phyloP scores from a whole-genome alignment of 495 filamentous ascomycete genomes.

The Aspergillus sclerotioniger region DNA sequence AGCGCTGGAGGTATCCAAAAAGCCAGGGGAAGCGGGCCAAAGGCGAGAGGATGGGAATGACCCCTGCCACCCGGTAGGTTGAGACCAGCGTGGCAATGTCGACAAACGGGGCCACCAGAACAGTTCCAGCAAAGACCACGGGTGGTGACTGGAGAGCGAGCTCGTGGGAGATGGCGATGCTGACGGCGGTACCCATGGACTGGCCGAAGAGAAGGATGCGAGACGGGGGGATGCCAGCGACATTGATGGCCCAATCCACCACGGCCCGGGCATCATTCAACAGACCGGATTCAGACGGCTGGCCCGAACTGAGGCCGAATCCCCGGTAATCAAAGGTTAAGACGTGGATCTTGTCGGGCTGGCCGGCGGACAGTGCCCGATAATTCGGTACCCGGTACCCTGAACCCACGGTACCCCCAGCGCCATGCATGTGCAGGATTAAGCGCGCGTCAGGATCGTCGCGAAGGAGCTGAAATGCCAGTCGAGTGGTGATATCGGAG shows the following conservation, averaged over 20 bases:
- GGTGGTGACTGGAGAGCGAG: conserved; percentile 44
- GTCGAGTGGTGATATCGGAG: conserved; percentile 52
- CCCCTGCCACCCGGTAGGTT: conserved; percentile 46
- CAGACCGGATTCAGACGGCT: conserved; percentile 68
- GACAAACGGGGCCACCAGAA: conserved; percentile 43
- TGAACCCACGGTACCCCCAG: conserved; percentile 65
- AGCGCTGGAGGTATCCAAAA: conserved; percentile 35
- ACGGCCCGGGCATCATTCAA: conserved; percentile 65
- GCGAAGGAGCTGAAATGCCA: conserved; percentile 59
- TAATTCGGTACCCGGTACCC: conserved; percentile 60
- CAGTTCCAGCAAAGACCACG: conserved; percentile 30
- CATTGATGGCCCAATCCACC: conserved; percentile 63
- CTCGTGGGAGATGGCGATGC: conserved; percentile 59
- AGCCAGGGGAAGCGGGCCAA: conserved; percentile 38
- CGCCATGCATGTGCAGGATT: conserved; percentile 54
- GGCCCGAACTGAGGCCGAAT: conserved; percentile 68
- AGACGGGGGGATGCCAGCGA: conserved; percentile 58
- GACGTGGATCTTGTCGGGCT: conserved; percentile 56
- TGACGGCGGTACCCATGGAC: conserved; percentile 75
- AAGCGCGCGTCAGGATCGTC: conserved; percentile 60
- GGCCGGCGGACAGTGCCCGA: conserved; percentile 58
- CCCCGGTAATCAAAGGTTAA: conserved; percentile 77
- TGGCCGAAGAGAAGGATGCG: conserved; percentile 74
- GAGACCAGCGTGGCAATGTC: conserved; percentile 41
- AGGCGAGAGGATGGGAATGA: conserved; percentile 42